Conservation (phyloP, 495 filamentous ascomycete genomes). For the Cryomyces antarcticus region DNA sequence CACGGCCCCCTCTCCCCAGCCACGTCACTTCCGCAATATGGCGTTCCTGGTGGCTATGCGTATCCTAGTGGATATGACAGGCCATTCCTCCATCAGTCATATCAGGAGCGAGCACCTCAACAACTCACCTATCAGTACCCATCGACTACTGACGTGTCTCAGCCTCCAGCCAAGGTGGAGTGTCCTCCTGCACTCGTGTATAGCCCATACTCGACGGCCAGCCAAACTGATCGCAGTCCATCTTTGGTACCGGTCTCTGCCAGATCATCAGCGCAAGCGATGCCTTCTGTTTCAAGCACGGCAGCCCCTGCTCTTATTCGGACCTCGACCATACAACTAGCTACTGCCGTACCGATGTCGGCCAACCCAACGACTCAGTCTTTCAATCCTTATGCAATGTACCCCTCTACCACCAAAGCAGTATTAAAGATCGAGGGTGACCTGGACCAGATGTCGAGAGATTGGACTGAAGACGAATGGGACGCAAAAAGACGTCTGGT, state of each 20-base stretch:
- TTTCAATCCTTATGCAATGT: conserved; percentile 69
- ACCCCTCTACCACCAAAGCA: conserved; percentile 63
- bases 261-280: conserved; percentile 18
- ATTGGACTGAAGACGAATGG: conserved; percentile 66
- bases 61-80: conserved; percentile 10
- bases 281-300: conserved; percentile 23
- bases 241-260: conserved; percentile 15
- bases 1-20: conserved; percentile 13
- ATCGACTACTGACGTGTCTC: conserved; percentile 1
- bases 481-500: conserved; percentile 62
- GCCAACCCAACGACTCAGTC: conserved; percentile 18
- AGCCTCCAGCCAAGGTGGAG: conserved; percentile 2
- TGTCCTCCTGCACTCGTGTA: conserved; percentile 1
- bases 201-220: conserved; percentile 22
- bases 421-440: conserved; percentile 69
- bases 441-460: conserved; percentile 53
- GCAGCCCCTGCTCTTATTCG: conserved; percentile 53
- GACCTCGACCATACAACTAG: conserved; percentile 59
- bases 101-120: conserved; percentile 2
- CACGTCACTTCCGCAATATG: conserved; percentile 6
- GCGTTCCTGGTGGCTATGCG: conserved; percentile 8
- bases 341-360: conserved; percentile 20
- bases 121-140: conserved; percentile 1
- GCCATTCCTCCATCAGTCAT: conserved; percentile 4
- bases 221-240: conserved; percentile 15